Evolutionary conservation across 2,329 filamentous ascomycete species (phyloP), one percentile per base, ranked within the genome.

Genomic region (Alternaria arborescens): DNA sequence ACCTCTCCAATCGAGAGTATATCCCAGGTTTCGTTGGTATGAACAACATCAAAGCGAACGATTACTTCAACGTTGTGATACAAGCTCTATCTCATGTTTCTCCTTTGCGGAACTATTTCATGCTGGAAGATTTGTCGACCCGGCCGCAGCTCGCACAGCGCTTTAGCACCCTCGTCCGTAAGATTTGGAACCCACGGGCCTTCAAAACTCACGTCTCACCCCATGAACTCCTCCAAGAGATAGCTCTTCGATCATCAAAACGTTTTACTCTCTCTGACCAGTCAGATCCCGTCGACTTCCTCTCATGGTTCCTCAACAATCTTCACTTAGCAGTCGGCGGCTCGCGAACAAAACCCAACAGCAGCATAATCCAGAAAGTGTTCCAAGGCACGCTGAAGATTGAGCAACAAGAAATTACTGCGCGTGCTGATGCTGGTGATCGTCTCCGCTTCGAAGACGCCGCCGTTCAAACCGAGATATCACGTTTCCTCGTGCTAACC

Each of bases 1-100:
- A 97, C 72, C 85, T 98, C 42, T 84, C 85, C 51, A 93, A 93
- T 65, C 92, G 91, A 79, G 88, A 91, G 76, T 99, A 99, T 80
- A 90, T 90, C 67, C 95, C 95, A 20, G 94, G 95, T 6, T 99
- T 94, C 77, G 93, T 99, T 62, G 95, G 95, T 68, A 96, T 99
- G 92, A 99, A 99, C 85, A 99, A 99, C 81, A 97, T 99, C 85
- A 99, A 99, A 80, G 93, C 95, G 60, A 99, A 99, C 81, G 95
- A 99, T 82, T 99, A 99, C 81, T 86, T 98, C 75, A 99, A 99
- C 76, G 94, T 97, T 26, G 87, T 97, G 3, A 90, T 97, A 50
- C 95, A 99, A 79, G 90, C 94, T 7, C 85, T 99, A 38, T 90
- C 94, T 3, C 95, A 99, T 79, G 93, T 98, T 26, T 84, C 89